Evolutionary conservation across 2,329 filamentous ascomycete species (phyloP), one percentile per base, ranked within the genome.

Genomic region (Verticillium zaregamsianum): DNA sequence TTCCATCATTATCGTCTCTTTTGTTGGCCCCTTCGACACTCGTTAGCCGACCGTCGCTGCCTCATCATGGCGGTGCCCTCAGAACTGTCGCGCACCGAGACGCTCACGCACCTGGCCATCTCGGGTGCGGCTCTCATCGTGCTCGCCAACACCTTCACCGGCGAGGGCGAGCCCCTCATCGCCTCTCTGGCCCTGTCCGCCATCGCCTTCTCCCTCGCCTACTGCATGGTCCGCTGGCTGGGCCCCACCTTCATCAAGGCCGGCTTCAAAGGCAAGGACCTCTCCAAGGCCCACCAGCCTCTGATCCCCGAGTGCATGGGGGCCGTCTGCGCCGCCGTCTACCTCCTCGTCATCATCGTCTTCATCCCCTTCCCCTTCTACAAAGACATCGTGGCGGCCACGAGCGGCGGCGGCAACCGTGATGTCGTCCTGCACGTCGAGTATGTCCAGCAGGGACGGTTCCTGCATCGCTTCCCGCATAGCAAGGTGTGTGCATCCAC

Each of bases 361-460:
- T 99, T 99, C 74, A 93, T 98, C 62, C 95, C 95, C 0, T 97
- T 97, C 76, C 91, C 93, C 1, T 98, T 99, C 76, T 98, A 97
- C 81, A 96, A 97, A 77, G 94, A 98, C 73, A 96, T 99, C 67
- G 93, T 97, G 31, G 91, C 92, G 17, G 93, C 93, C 45, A 98
- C 95, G 23, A 96, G 92, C 67, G 95, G 93, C 65, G 93, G 93
- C 66, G 93, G 93, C 57, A 97, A 97, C 76, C 84, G 91, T 66
- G 94, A 97, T 77, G 87, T 95, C 6, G 90, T 96, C 14, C 77
- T 92, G 69, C 86, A 91, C 72, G 79, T 87, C 55, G 85, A 90
- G 66, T 82, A 91, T 65, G 86, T 93, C 63, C 89, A 96, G 74
- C 88, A 87, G 66, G 95, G 94, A 59, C 87, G 94, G 62, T 88